Evolutionary conservation across 208 protist species (phyloP).

Genomic region (Balamuthia mandrillaris): DNA sequence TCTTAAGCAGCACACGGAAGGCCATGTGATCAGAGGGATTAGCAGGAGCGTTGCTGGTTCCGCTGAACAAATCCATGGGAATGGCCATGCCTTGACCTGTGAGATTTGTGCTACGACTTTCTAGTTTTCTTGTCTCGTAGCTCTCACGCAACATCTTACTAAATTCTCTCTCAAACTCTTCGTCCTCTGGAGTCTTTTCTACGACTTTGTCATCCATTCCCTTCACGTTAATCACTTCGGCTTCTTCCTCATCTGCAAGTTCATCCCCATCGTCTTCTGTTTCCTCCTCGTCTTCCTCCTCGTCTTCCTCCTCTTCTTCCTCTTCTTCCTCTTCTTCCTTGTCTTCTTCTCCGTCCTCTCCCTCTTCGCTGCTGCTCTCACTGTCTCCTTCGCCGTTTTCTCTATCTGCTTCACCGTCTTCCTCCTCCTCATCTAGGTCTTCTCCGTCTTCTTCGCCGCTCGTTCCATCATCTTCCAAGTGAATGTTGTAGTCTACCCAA

Average conservation of each 20-base stretch:
- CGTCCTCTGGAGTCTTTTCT: conserved; percentile 37
- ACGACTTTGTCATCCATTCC: conserved; percentile 34
- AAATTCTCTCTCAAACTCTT: conserved; percentile 39
- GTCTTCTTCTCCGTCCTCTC: neutral
- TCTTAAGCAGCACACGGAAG: conserved; percentile 27
- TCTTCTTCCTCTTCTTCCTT: neutral
- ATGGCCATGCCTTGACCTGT: neutral
- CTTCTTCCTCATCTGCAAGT: neutral
- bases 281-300: conserved; percentile 2
- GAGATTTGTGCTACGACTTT: neutral
- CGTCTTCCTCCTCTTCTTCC: neutral
- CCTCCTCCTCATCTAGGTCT: too few species aligned
- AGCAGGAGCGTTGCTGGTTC: neutral
- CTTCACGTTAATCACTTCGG: neutral
- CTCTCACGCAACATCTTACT: conserved; percentile 42
- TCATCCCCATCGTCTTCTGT: conserved; percentile 10
- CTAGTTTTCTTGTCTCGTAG: conserved; percentile 22
- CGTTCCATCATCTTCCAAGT: too few species aligned
- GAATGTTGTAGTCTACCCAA: too few species aligned
- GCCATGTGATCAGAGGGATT: neutral
- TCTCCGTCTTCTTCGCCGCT: too few species aligned
- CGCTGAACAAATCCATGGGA: neutral
- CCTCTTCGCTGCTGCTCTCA: too few species aligned
- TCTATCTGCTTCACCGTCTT: too few species aligned
- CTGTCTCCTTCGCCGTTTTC: too few species aligned